phyloP scores from a whole-genome alignment of 2,329 filamentous ascomycete species.

The Plenodomus lindquistii region DNA sequence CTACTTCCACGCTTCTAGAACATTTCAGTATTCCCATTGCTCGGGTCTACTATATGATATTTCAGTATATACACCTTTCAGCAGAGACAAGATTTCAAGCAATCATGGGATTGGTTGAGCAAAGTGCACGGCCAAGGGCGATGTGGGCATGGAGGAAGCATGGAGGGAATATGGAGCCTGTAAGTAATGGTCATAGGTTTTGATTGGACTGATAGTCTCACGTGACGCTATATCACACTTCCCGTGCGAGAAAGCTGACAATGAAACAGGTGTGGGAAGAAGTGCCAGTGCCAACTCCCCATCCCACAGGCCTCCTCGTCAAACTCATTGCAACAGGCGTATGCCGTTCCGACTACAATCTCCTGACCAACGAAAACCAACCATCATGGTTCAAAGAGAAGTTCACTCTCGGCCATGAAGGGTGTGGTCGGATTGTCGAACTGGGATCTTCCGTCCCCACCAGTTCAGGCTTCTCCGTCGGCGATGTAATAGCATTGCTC shows the following conservation, averaged over 20 bases:
- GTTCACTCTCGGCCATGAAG: conserved; percentile 27
- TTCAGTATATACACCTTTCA: neutral
- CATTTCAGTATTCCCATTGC: neutral
- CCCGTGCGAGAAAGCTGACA: neutral
- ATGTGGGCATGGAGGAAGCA: conserved; percentile 30
- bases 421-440: conserved; percentile 17
- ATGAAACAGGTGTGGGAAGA: conserved; percentile 15
- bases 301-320: conserved; percentile 17
- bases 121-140: conserved; percentile 3
- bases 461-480: conserved; percentile 11
- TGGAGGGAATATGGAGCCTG: conserved; percentile 22
- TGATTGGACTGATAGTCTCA: neutral
- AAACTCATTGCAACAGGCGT: conserved; percentile 24
- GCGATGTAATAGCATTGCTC: conserved; percentile 19
- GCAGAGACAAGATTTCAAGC: no score
- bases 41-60: neutral
- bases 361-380: conserved; percentile 25
- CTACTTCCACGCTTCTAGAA: neutral
- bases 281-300: conserved; percentile 12
- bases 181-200: conserved; percentile 1
- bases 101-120: neutral
- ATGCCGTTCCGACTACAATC: conserved; percentile 25
- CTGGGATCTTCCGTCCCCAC: conserved; percentile 11
- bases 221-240: neutral
- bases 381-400: conserved; percentile 19